Evolutionary conservation across 2,329 filamentous ascomycete species (phyloP).

Genomic region (Hysterium pulicare): DNA sequence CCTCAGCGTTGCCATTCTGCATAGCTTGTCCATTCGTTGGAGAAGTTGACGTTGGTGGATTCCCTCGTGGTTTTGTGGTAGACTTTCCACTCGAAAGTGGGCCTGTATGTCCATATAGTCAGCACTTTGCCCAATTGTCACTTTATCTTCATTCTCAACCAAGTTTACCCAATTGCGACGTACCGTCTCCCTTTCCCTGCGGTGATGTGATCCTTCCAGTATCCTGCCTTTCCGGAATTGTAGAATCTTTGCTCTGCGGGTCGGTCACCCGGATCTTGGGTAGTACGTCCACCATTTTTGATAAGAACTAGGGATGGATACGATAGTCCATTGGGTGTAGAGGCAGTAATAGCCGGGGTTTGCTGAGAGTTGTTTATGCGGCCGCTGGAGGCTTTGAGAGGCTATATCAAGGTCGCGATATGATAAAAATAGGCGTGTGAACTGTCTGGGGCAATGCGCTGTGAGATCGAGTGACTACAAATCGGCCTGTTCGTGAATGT

Average conservation of each 20-base stretch:
- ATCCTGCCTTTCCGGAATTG: constrained; percentile 28
- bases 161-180: constrained; percentile 6
- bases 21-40: constrained; percentile 13
- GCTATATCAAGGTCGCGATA: no score
- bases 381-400: no score
- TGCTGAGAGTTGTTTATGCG: no score
- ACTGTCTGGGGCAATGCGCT: no score
- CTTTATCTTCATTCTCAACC: no score
- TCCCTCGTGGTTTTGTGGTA: constrained; percentile 20
- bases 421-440: no score
- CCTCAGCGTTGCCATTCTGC: constrained; percentile 17
- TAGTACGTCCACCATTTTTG: constrained; percentile 37
- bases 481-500: no score
- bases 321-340: constrained; percentile 9
- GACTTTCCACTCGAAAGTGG: constrained; percentile 25
- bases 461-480: no score
- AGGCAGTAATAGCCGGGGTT: no score
- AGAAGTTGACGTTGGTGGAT: constrained; percentile 18
- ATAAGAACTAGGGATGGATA: constrained; percentile 8
- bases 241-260: constrained; percentile 33
- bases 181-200: constrained; percentile 22
- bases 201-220: constrained; percentile 15
- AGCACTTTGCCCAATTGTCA: neutral
- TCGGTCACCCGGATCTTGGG: constrained; percentile 46
- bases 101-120: constrained; percentile 10